These are phyloP conservation scores for Epipyxis sp. DNA, from an alignment of 108 stramenopile genomes.

Conservation along the genomic window DNA sequence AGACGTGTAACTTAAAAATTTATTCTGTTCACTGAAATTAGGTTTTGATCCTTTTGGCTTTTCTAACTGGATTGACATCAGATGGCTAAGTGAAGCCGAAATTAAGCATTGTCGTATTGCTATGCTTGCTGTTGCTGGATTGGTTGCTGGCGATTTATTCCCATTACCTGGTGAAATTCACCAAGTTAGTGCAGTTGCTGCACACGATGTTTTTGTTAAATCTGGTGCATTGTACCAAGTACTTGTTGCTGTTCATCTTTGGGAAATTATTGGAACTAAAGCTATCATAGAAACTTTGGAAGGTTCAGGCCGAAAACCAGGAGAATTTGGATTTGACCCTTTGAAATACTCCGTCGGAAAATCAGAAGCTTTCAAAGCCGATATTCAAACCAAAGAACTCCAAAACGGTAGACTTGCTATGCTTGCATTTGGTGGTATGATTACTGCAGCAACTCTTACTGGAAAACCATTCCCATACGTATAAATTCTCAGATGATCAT, in stretches of 20 bases:
- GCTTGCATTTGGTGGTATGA: conserved; percentile 84
- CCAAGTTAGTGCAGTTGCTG: neutral
- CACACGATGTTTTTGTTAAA: neutral
- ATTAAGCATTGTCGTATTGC: conserved; percentile 54
- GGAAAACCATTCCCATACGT: conserved; percentile 87
- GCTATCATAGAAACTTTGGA: conserved; percentile 76
- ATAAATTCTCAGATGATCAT: conserved; percentile 30
- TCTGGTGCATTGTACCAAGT: conserved; percentile 47
- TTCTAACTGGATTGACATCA: conserved; percentile 35
- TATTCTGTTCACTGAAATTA: conserved; percentile 27
- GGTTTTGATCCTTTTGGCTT: conserved; percentile 52
- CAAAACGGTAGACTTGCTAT: conserved; percentile 90
- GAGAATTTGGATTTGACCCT: conserved; percentile 86
- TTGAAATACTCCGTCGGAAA: conserved; percentile 73
- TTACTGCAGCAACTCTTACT: conserved; percentile 69
- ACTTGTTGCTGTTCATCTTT: conserved; percentile 66
- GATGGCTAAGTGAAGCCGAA: conserved; percentile 49
- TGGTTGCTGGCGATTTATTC: conserved; percentile 40
- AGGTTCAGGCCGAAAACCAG: conserved; percentile 83
- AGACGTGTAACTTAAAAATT: neutral
- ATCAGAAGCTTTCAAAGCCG: conserved; percentile 51
- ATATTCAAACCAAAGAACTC: conserved; percentile 44
- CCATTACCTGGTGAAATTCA: conserved; percentile 21
- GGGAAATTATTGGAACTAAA: conserved; percentile 68
- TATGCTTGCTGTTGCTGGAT: conserved; percentile 54